Evolutionary conservation across 1,139 yeast genomes (phyloP), one percentile per base, ranked within the genome.

Genomic region (Nakaseomyces uthaithaninus): DNA sequence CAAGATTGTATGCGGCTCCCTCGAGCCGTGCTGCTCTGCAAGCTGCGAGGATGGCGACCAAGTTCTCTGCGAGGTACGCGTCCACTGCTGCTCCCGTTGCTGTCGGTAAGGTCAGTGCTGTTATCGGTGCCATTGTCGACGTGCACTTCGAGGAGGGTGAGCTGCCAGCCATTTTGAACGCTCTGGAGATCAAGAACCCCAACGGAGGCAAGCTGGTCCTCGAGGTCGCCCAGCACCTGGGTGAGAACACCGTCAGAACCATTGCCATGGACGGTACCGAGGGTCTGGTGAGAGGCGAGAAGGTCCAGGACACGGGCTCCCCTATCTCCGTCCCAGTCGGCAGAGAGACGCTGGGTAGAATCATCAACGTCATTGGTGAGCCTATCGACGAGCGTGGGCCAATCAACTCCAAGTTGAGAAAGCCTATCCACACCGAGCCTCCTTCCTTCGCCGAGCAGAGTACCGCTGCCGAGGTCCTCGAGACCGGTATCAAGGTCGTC

Each of bases 201-300:
- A 78, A 79, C 48, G 35, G 35, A n/a, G 69, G 72, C 55, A 75
- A 75, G 64, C 80, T 91, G 66, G 91, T 91, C 54, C 81, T 91
- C 63, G 98, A 91, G 75, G 98, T 91, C 61, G 93, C 98, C 64
- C 98, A 91, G 76, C 98, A 91, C 72, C 80, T 91, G 72, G 98
- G 98, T 77, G 98, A 91, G 77, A 87, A 87, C 85, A 84, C 97
- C 62, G 97, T 91, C 69, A 89, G 98, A 80, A 84, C 98, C 66
- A 91, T 91, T 84, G 97, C 98, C 67, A 91, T 91, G 98, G 98
- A 91, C 72, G 98, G 97, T 84, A 91, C 98, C 61, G 97, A 91
- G 71, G 98, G 98, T 86, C 82, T 91, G 65, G 95, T 87, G 63
- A 91, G 98, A 80, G 98, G 98, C 70, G 82, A 85, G 64, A 49